Base-by-base conservation (phyloP, 2,329 filamentous ascomycete species). In the Cucurbitaria berberidis region DNA sequence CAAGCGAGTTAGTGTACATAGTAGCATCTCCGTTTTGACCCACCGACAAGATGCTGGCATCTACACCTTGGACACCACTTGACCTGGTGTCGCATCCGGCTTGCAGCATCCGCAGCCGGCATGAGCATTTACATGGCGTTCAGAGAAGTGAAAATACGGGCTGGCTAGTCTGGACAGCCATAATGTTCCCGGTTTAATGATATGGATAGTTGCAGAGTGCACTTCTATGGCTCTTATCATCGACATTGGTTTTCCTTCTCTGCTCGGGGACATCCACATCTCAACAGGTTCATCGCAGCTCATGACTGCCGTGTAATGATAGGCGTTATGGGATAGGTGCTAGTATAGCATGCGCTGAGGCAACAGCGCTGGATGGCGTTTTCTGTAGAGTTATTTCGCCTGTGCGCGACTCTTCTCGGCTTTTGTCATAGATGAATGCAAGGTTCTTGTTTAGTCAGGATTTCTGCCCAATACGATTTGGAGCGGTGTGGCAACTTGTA, bases 111-210 rank as follows among this genome's bases (percentile, higher is more conserved):
- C 21, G 10, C 15, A 40, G 21, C 38, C 4, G 5, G 18, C 29
- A 27, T 45, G 40, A 59, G 57, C 56, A 60, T 66, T 47, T 32
- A 38, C 36, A 51, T 44, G 65, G 63, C 59, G 59, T 66, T 66
- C 27, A 47, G 40, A 41, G 53, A 58, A 51, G 45, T 46, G 41
- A 41, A 44, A 51, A 43, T 43, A 29, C 47, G 53, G 53, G 47
- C 50, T 50, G 49, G 45, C n/a, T 29, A 47, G 47, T 56, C 43
- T 51, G 34, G 34, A 55, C 49, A 45, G 55, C 48, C 49, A 53
- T 42, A 10, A 43, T 27, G 18, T 24, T 22, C 36, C 19, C 19
- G 29, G 29, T 19, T n/a, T 7, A n/a, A 30, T 49, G 36, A 39
- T 24, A 22, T 26, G 36, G 19, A 22, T 21, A 21, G 36, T 24